A percentile compares a stretch with the other conserved stretches of the same genome.
Evolutionary conservation across 1,284 basidiomycete species (phyloP).

Genomic region (Ceratobasidium theobromae): DNA sequence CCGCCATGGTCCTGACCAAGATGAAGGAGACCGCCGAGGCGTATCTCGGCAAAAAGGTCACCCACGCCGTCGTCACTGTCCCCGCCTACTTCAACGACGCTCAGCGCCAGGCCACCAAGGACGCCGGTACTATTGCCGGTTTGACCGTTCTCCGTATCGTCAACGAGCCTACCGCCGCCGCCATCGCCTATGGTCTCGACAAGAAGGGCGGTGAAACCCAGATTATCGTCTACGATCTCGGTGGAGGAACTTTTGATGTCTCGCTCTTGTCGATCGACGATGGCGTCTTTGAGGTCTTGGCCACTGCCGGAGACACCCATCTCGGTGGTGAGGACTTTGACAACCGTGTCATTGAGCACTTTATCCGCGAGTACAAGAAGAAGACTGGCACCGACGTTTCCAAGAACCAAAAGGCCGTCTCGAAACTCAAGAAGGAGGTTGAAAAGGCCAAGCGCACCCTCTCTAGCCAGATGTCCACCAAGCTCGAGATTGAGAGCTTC

Average conservation of each 20-base stretch:
- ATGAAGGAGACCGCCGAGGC: slow-evolving; percentile 99
- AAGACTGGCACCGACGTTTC: slow-evolving; percentile 90
- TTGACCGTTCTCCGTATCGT: slow-evolving; percentile 96
- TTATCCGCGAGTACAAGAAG: slow-evolving; percentile 93
- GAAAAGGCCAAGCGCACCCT: slow-evolving; percentile 99
- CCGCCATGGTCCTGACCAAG: slow-evolving; percentile 92
- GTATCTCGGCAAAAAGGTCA: slow-evolving; percentile 95
- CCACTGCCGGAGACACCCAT: slow-evolving; percentile 98
- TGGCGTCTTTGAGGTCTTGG: slow-evolving; percentile 96
- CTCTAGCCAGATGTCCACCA: slow-evolving; percentile 71
- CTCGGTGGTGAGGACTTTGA: slow-evolving; percentile 99
- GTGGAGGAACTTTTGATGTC: slow-evolving; percentile 98
- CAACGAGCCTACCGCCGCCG: slow-evolving; percentile 98
- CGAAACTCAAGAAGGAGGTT: slow-evolving; percentile 97
- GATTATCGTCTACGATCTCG: slow-evolving; percentile 98
- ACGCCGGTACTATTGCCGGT: slow-evolving; percentile 96
- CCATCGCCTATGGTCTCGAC: slow-evolving; percentile 98
- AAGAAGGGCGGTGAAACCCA: slow-evolving; percentile 91
- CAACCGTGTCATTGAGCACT: slow-evolving; percentile 91
- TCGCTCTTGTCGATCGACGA: slow-evolving; percentile 97
- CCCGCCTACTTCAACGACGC: slow-evolving; percentile 99
- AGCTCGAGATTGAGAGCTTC: slow-evolving; percentile 80
- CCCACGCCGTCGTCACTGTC: slow-evolving; percentile 97
- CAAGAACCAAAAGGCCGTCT: slow-evolving; percentile 85
- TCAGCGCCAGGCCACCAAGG: slow-evolving; percentile 98